A percentile compares a stretch with the other conserved stretches of the same genome.
Evolutionary conservation across 1,139 yeast genomes (phyloP).

Genomic region (Candida pseudoviswanathii): DNA sequence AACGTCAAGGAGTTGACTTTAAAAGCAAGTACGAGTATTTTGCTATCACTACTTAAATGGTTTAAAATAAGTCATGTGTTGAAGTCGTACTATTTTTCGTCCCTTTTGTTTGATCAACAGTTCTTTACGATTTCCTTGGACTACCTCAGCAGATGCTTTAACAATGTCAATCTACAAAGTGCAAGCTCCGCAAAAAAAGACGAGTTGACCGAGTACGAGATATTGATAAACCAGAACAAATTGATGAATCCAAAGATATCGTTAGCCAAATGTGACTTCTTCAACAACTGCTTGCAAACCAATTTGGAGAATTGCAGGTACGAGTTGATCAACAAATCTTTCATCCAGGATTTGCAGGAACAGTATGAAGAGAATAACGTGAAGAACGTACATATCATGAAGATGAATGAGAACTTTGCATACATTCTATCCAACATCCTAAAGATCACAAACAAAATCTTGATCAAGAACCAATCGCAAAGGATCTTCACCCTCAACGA

Average conservation of each 20-base stretch:
- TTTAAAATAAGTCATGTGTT: constrained; percentile 74
- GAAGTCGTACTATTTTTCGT: constrained; percentile 74
- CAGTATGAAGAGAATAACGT: constrained; percentile 29
- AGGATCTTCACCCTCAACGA: constrained; percentile 58
- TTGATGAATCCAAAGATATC: constrained; percentile 49
- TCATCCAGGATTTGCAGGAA: constrained; percentile 29
- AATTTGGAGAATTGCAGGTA: constrained; percentile 16
- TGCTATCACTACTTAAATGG: constrained; percentile 67
- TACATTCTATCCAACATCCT: constrained; percentile 48
- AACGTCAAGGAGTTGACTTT: constrained; percentile 66
- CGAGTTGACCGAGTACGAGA: constrained; percentile 40
- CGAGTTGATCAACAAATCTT: constrained; percentile 33
- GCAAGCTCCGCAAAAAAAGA: constrained; percentile 17
- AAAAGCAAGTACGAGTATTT: constrained; percentile 60
- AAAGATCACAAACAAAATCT: constrained; percentile 43
- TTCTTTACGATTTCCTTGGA: constrained; percentile 49
- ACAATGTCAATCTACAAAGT: constrained; percentile 37
- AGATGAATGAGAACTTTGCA: constrained; percentile 48
- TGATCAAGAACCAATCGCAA: constrained; percentile 52
- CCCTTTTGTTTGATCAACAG: constrained; percentile 74
- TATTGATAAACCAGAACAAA: constrained; percentile 37
- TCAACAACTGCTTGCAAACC: constrained; percentile 38
- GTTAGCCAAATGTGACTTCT: constrained; percentile 44
- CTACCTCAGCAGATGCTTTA: constrained; percentile 41
- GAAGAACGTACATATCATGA: constrained; percentile 29